Evolutionary conservation across 805 yeast genomes (phyloP), one percentile per base, ranked within the genome.

Genomic region (Metschnikowia amazonensis): DNA sequence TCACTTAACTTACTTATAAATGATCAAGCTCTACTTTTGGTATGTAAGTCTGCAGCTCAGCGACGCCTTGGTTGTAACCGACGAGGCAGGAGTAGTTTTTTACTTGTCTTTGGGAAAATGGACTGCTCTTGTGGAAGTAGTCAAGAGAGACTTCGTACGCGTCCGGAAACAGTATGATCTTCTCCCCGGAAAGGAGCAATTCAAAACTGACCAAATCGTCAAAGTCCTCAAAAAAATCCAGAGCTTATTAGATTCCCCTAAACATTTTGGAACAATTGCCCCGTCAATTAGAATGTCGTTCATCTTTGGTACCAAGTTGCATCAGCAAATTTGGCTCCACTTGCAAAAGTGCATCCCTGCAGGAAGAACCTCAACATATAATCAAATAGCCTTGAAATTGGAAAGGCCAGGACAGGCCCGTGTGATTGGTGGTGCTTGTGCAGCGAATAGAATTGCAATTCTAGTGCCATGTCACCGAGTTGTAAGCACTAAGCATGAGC

Each of bases 391-490:
- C 2, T 33, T 39, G 6, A 51, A 47, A 4, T 42, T 71, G n/a
- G 63, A 64, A 1, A 53, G 53, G 36, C 60, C 65, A 0, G 59
- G 50, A 0, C 60, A 67, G 10, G 59, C 62, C 21, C 57, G 79
- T 30, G 74, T 67, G 2, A 63, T 74, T 5, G 78, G 74, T 0
- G 62, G 63, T 33, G 70, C 75, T 2, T 65, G 72, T 37, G 72
- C 68, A 3, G 60, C 67, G 16, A 74, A 74, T 51, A 60, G 59
- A 21, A 51, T 73, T 9, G 70, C 75, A 2, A 36, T 72, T 4
- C 27, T 72, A 4, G 59, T 74, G 4, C 77, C 79, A 1, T 73
- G 78, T 51, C 77, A 74, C 53, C 55, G 76, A 40, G 70, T 72
- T 1, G 34, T 70, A 17, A 60, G 66, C 11, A 55, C 56, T 5